A percentile compares a stretch with the other conserved stretches of the same genome.
These are phyloP conservation scores for Quercus rubra DNA, from an alignment of 306 rosid species.

Conservation along the genomic window DNA sequence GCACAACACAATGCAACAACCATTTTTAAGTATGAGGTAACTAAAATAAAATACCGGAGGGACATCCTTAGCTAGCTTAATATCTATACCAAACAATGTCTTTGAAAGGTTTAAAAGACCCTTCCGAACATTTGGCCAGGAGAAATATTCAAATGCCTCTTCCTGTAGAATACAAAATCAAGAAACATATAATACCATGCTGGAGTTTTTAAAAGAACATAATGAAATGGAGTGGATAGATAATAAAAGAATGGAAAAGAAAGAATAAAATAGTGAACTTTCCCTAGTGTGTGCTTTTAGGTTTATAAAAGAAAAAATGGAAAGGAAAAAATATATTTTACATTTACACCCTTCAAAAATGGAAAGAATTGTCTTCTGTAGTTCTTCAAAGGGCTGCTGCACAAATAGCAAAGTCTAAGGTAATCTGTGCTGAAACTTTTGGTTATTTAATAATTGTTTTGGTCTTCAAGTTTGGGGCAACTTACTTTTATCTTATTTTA, in stretches of 20 bases:
- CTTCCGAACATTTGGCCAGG: constrained; percentile 87
- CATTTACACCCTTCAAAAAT: background rate
- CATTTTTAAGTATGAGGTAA: background rate
- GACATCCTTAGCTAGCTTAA: constrained; percentile 79
- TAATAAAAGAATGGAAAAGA: background rate
- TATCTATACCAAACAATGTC: constrained; percentile 73
- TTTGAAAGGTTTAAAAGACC: constrained; percentile 79
- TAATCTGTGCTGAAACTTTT: constrained; percentile 26
- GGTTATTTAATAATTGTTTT: background rate
- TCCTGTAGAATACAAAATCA: constrained; percentile 55
- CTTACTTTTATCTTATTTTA: constrained; percentile 7
- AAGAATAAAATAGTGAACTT: no score
- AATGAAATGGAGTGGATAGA: background rate
- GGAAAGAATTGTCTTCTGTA: constrained; percentile 73
- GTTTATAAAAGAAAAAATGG: no score
- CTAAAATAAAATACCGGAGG: constrained; percentile 55
- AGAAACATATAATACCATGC: constrained; percentile 26
- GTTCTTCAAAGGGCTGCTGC: constrained; percentile 94
- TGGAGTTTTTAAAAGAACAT: constrained; percentile 14
- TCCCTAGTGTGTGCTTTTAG: no score
- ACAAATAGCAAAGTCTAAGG: constrained; percentile 87
- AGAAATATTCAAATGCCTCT: constrained; percentile 82
- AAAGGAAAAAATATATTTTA: background rate
- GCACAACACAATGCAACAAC: background rate
- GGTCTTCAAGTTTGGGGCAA: background rate